These are phyloP conservation scores for Corinectria fuckeliana DNA, from an alignment of 2,329 filamentous ascomycete species.

Conservation along the genomic window DNA sequence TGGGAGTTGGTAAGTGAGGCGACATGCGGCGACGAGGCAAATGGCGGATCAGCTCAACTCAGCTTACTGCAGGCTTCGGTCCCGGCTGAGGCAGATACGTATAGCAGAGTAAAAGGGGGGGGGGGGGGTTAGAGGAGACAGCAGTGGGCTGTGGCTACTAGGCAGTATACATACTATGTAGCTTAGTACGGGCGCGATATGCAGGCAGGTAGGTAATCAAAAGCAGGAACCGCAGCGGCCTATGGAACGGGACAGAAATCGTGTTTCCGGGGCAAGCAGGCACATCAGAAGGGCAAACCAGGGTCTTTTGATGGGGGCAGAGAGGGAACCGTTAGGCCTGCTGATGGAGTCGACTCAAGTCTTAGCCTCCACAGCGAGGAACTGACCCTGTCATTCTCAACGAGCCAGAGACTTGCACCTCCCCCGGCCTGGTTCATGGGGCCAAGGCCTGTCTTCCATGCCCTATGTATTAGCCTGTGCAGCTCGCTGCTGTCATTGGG, in stretches of 20 bases:
- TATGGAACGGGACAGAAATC: conserved; percentile 16
- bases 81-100: conserved; percentile 3
- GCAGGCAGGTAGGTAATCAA: conserved; percentile 22
- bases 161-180: conserved; percentile 18
- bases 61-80: conserved; percentile 4
- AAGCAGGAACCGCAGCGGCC: conserved; percentile 30
- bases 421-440: conserved; percentile 1
- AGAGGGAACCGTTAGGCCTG: conserved; percentile 44
- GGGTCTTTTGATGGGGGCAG: conserved; percentile 31
- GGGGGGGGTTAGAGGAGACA: conserved; percentile 22
- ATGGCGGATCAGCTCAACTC: conserved; percentile 17
- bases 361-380: conserved; percentile 48
- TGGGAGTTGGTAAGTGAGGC: conserved; percentile 31
- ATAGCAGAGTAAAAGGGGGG: conserved; percentile 22
- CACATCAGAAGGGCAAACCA: conserved; percentile 34
- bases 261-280: conserved; percentile 24
- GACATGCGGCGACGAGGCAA: conserved; percentile 27
- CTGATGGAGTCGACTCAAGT: conserved; percentile 45
- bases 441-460: conserved; percentile 23
- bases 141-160: conserved; percentile 28
- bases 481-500: conserved; percentile 6
- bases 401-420: conserved; percentile 10
- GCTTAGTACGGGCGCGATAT: conserved; percentile 8
- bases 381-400: conserved; percentile 38
- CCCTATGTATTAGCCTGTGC: conserved; percentile 18